Conservation (phyloP, 1,284 basidiomycete genomes). For the Apiotrichum akiyoshidainum region DNA sequence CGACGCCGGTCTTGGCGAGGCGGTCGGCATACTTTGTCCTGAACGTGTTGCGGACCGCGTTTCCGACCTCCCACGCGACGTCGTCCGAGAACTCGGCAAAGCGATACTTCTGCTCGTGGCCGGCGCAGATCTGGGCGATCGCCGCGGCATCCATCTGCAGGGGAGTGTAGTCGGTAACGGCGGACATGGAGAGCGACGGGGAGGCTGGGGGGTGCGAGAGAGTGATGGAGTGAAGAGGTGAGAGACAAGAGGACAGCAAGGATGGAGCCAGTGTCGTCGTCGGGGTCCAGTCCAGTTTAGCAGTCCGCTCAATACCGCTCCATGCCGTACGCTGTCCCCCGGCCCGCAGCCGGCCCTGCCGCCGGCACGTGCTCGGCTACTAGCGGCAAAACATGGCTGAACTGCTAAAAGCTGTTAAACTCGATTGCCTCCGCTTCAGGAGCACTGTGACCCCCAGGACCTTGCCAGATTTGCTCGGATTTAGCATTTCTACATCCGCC, state of each 20-base stretch:
- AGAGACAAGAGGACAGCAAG: background rate
- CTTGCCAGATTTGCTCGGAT: too few species aligned
- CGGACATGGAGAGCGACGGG: background rate
- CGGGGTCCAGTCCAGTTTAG: too few species aligned
- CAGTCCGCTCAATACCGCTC: too few species aligned
- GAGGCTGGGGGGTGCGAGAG: background rate
- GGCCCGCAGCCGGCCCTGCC: too few species aligned
- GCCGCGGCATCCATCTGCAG: background rate
- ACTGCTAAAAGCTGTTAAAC: too few species aligned
- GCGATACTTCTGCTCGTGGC: conserved; percentile 22
- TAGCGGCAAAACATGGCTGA: too few species aligned
- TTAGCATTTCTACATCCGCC: too few species aligned
- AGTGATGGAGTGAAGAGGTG: background rate
- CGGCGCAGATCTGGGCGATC: conserved; percentile 16
- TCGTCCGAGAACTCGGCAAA: conserved; percentile 29
- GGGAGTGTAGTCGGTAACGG: background rate
- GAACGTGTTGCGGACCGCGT: conserved; percentile 30
- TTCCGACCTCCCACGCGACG: conserved; percentile 35
- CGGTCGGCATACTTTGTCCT: conserved; percentile 19
- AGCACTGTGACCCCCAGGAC: too few species aligned
- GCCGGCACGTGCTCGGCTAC: too few species aligned
- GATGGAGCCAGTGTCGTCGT: too few species aligned
- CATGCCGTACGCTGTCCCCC: too few species aligned
- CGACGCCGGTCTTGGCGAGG: conserved; percentile 29
- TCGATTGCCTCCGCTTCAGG: too few species aligned